Percentiles rank a stretch among this genome's conserved stretches.
These are phyloP conservation scores for Penicillium sp. DNA, from an alignment of 2,329 filamentous ascomycete species.

Conservation along the genomic window DNA sequence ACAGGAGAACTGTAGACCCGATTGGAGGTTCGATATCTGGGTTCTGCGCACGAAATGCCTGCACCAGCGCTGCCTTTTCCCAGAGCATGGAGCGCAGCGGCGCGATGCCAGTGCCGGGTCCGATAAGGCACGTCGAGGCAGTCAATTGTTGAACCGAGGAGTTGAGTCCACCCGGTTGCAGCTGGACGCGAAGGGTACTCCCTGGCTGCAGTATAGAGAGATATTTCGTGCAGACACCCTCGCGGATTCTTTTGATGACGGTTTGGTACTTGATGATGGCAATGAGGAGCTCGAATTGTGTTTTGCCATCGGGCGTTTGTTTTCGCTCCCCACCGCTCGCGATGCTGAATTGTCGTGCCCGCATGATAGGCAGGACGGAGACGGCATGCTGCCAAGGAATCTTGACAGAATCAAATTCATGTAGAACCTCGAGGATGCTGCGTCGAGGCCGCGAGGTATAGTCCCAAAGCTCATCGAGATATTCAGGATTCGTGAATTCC, in stretches of 20 bases:
- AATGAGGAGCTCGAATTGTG: conserved; percentile 65
- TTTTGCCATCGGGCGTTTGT: conserved; percentile 32
- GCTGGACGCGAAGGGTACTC: conserved; percentile 54
- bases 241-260: conserved; percentile 72
- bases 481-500: conserved; percentile 74
- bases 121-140: conserved; percentile 67
- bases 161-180: conserved; percentile 51
- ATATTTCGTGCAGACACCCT: conserved; percentile 88
- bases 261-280: conserved; percentile 90
- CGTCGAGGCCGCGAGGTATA: conserved; percentile 87
- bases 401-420: conserved; percentile 79
- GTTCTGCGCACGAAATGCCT: conserved; percentile 28
- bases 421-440: conserved; percentile 84
- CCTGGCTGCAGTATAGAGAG: conserved; percentile 58
- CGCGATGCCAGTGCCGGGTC: conserved; percentile 79
- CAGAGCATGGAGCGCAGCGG: conserved; percentile 77
- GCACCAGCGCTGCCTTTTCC: conserved; percentile 52
- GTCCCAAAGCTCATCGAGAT: conserved; percentile 88
- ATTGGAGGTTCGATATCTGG: conserved; percentile 24
- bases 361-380: conserved; percentile 70
- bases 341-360: conserved; percentile 91
- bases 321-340: conserved; percentile 61
- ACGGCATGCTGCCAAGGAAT: conserved; percentile 69
- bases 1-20: conserved; percentile 62
- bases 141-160: conserved; percentile 44